Conservation (phyloP, 345 rosid genomes). For the Cochlearia excelsa region DNA sequence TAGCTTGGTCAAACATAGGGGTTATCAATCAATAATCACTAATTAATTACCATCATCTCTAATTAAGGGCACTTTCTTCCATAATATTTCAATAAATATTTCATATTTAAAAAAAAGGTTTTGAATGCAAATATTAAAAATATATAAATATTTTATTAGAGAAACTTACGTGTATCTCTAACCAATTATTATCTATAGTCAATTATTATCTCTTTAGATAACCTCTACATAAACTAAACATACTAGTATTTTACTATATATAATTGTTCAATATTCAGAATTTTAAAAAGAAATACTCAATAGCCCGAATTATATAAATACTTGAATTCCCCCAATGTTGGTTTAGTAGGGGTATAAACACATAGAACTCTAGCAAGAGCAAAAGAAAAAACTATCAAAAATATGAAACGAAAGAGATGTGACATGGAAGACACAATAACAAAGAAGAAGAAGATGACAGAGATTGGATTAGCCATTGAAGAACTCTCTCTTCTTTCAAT, state of each 20-base stretch:
- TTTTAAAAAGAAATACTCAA: not conserved
- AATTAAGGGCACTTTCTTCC: too few relatives aligned
- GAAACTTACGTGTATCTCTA: too few relatives aligned
- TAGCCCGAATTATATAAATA: slow-evolving; percentile 20
- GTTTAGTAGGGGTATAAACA: slow-evolving; percentile 19
- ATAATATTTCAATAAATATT: too few relatives aligned
- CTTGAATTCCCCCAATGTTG: slow-evolving; percentile 2
- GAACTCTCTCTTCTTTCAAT: slow-evolving; percentile 56
- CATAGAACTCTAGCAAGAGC: not conserved
- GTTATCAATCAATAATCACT: too few relatives aligned
- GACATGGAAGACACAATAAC: slow-evolving; percentile 43
- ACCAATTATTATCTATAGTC: too few relatives aligned
- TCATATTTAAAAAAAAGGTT: too few relatives aligned
- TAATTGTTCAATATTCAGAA: not conserved
- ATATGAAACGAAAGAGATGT: slow-evolving; percentile 71
- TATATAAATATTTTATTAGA: too few relatives aligned
- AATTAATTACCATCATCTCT: too few relatives aligned
- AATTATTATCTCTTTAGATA: too few relatives aligned
- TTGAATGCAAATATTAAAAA: too few relatives aligned
- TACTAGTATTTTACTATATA: not conserved
- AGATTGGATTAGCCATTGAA: slow-evolving; percentile 74
- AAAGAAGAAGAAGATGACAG: slow-evolving; percentile 42
- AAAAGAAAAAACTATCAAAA: not conserved
- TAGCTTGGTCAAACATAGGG: too few relatives aligned
- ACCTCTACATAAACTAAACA: too few relatives aligned